Evolutionary conservation across 2,329 filamentous ascomycete species (phyloP), one percentile per base, ranked within the genome.

Genomic region (Metarhizium guizhouense): DNA sequence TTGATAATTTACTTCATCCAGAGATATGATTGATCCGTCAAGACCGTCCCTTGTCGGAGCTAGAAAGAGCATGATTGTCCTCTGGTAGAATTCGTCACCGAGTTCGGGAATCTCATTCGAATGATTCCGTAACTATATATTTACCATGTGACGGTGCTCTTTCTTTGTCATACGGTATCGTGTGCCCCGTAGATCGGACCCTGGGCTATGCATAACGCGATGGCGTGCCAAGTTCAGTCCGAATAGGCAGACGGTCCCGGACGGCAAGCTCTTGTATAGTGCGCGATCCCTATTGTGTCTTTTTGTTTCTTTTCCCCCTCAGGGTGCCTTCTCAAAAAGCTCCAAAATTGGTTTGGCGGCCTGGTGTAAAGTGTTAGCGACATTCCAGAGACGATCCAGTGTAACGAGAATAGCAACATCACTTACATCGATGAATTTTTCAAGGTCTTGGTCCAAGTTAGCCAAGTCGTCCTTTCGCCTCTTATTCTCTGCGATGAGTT

Each of bases 381-480:
- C 40, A 34, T 32, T 10, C 6, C 16, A 16, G 25, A 29, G 13
- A 53, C 3, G 36, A 14, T 32, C 11, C 13, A 30, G 7, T 38
- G 48, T 4, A 50, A 34, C 20, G 20, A 11, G 4, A 30, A 16
- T 51, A 10, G 25, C 7, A 25, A 6, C 30, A 20, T 34, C 25
- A 74, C 86, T 67, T 66, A 90, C 88, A 71, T 95, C 90, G 64
- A 96, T 93, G 67, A 96, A 96, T 65, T 89, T 92, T 73, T 97
- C 94, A 56, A 97, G 76, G 70, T 96, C 90, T 66, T 88, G 87
- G 65, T 99, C 94, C 58, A 99, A 75, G 65, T 88, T 96, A 20
- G 88, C 91, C 51, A 99, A 75, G 65, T 97, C 91, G 55, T 96
- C 92, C 69, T 95, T 96, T 62, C 93, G 83, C 73, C 90, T 90